phyloP scores from a whole-genome alignment of 306 rosid genomes.

The Gillenia trifoliata region DNA sequence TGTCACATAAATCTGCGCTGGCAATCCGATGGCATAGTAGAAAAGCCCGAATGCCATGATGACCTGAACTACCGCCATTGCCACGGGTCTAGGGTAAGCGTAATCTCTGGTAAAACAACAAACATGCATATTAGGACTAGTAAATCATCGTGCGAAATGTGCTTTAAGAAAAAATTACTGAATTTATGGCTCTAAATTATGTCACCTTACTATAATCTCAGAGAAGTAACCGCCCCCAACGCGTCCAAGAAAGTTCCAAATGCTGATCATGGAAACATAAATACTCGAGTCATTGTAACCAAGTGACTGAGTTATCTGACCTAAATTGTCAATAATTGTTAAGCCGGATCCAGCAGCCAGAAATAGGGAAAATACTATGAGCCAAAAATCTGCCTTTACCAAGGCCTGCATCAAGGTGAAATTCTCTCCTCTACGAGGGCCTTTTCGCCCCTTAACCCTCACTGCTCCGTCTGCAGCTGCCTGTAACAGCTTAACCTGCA shows the following conservation, averaged over 20 bases:
- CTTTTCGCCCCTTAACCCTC: conserved; percentile 49
- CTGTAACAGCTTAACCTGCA: conserved; percentile 55
- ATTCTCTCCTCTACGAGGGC: conserved; percentile 80
- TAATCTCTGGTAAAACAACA: conserved; percentile 52
- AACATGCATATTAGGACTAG: conserved; percentile 12
- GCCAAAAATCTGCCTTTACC: conserved; percentile 85
- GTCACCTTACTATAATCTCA: conserved; percentile 69
- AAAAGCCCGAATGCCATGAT: conserved; percentile 68
- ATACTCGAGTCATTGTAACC: conserved; percentile 59
- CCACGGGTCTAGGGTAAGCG: conserved; percentile 67
- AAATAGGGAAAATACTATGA: conserved; percentile 63
- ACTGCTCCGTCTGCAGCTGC: conserved; percentile 52
- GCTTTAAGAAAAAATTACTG: background rate
- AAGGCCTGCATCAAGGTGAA: conserved; percentile 83
- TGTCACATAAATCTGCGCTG: conserved; percentile 70
- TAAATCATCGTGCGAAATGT: background rate
- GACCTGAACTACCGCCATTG: conserved; percentile 60
- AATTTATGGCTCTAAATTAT: background rate
- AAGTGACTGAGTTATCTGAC: conserved; percentile 79
- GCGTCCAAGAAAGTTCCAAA: conserved; percentile 98
- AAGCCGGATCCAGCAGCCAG: conserved; percentile 86
- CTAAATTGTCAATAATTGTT: conserved; percentile 82
- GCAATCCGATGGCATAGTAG: conserved; percentile 74
- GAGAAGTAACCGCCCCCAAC: conserved; percentile 94
- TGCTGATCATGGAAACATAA: conserved; percentile 79